Conservation (phyloP, 345 rosid genomes). For the Pugionium dolabratum region DNA sequence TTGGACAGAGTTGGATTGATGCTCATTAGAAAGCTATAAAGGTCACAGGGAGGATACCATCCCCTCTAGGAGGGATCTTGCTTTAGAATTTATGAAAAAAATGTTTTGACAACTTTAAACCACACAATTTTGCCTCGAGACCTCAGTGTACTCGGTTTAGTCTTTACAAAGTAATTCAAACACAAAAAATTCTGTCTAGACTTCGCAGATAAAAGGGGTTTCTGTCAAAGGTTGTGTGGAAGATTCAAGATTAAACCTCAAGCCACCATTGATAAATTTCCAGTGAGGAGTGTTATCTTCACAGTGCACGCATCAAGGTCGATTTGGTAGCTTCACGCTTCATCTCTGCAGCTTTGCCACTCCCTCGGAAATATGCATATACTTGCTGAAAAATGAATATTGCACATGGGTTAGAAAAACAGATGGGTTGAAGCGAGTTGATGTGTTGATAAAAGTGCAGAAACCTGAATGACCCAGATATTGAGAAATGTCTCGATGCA, state of each 20-base stretch:
- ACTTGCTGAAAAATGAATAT: slow-evolving; percentile 68
- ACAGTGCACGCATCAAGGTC: slow-evolving; percentile 71
- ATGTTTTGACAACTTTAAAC: slow-evolving; percentile 26
- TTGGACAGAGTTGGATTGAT: slow-evolving; percentile 73
- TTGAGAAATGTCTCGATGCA: slow-evolving; percentile 75
- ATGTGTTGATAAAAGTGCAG: slow-evolving; percentile 21
- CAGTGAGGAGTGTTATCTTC: slow-evolving; percentile 31
- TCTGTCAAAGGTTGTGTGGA: slow-evolving; percentile 14
- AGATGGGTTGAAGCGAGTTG: not conserved
- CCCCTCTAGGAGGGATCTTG: not conserved
- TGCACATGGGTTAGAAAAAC: slow-evolving; percentile 20
- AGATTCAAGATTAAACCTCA: slow-evolving; percentile 30
- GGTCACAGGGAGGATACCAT: not conserved
- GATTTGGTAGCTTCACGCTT: slow-evolving; percentile 69
- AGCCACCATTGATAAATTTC: slow-evolving; percentile 30
- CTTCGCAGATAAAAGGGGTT: slow-evolving; percentile 18
- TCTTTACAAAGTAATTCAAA: slow-evolving; percentile 33
- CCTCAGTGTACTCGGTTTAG: slow-evolving; percentile 17
- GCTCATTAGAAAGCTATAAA: slow-evolving; percentile 33
- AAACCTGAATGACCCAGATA: slow-evolving; percentile 97
- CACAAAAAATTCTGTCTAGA: slow-evolving; percentile 6
- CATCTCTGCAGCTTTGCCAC: slow-evolving; percentile 87
- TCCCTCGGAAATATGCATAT: slow-evolving; percentile 87
- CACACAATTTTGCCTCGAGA: slow-evolving; percentile 26
- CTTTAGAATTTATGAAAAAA: slow-evolving; percentile 27